Evolutionary conservation across 352 stramenopile species (phyloP).

Genomic region (Phytophthora tentaculata): DNA sequence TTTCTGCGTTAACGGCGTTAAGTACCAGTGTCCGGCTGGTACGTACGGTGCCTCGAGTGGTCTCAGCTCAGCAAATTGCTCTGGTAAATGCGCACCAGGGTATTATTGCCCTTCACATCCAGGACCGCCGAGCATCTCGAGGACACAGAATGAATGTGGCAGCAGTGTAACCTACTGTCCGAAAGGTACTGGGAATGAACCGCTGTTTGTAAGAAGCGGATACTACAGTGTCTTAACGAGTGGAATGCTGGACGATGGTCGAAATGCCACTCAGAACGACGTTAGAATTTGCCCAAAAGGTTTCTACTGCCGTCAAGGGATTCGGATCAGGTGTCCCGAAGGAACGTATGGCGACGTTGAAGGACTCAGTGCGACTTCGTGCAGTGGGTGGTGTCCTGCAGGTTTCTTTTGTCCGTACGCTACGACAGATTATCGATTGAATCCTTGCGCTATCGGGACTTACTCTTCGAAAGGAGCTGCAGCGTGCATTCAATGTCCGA

Average conservation of each 20-base stretch:
- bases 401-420: constrained; percentile 74
- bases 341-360: constrained; percentile 66
- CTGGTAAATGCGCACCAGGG: constrained; percentile 61
- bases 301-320: constrained; percentile 78
- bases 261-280: constrained; percentile 61
- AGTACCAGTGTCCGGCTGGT: constrained; percentile 75
- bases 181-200: constrained; percentile 55
- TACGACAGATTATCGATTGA: constrained; percentile 50
- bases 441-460: constrained; percentile 50
- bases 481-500: constrained; percentile 55
- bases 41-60: constrained; percentile 63
- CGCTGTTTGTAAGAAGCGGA: constrained; percentile 45
- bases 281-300: constrained; percentile 63
- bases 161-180: constrained; percentile 65
- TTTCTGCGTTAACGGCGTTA: constrained; percentile 74
- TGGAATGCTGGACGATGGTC: constrained; percentile 36
- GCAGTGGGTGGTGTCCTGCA: constrained; percentile 68
- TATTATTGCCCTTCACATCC: constrained; percentile 81
- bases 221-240: constrained; percentile 60
- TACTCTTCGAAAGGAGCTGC: constrained; percentile 52
- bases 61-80: constrained; percentile 54
- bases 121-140: constrained; percentile 40
- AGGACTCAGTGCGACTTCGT: constrained; percentile 55
- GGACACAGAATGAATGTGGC: constrained; percentile 59
- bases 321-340: constrained; percentile 67